Base-by-base conservation (phyloP, 2,329 filamentous ascomycete species). In the Ophiostoma australiae region DNA sequence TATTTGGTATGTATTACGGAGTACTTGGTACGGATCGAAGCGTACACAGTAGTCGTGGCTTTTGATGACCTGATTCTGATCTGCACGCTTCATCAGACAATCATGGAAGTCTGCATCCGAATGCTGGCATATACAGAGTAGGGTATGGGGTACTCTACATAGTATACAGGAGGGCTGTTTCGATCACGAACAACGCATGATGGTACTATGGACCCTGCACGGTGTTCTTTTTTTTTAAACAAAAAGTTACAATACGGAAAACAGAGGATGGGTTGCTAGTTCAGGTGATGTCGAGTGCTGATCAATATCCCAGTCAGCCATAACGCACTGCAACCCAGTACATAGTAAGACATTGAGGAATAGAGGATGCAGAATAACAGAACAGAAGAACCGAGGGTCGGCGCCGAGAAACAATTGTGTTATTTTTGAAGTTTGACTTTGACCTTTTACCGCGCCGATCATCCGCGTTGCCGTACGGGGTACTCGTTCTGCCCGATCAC, bases 271-370 rank as follows among this genome's bases (percentile, higher is more conserved):
- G 44, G 20, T 11, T 58, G 52, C 52, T 27, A 1, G 11, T 58
- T 58, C 52, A 58, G 52, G 52, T 58, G n/a, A 23, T 27, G n/a
- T 58, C 52, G 23, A 58, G 52, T 58, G 52, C 52, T 23, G 52
- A 58, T 58, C n/a, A 58, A 15, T 27, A 13, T 58, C 52, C 52
- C n/a, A 58, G 23, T 31, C 23, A 23, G 23, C 52, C 17, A 55
- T 58, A 11, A 58, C 8, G 52, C 52, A 58, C 52, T 58, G 52
- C 23, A 27, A 13, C 52, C 52, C n/a, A 27, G 52, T 11, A 55
- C 13, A n/a, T n/a, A n/a, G n/a, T n/a, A n/a, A 52, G 44, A 52
- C 39, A 41, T n/a, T 17, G 20, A 20, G 44, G n/a, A n/a, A n/a
- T 5, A 17, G 5, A 17, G 7, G 17, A 48, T n/a, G 44, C 39